phyloP scores from a whole-genome alignment of 768 basidiomycete genomes.

The Suillus luteus region DNA sequence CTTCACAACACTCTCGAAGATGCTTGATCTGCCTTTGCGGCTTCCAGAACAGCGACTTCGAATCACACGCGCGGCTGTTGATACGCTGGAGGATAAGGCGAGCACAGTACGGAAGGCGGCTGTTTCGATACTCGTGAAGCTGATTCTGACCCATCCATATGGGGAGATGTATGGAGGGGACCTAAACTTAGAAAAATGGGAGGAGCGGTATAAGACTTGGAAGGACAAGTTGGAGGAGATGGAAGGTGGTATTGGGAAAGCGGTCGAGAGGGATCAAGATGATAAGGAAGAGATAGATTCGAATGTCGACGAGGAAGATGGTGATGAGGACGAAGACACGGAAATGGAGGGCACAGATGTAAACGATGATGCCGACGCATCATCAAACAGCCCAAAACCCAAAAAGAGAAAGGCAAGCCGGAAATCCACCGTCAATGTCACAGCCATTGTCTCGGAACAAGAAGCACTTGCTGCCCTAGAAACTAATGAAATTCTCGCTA shows the following conservation, averaged over 20 bases:
- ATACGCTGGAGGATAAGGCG: slow-evolving; percentile 86
- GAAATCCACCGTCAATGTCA: slow-evolving; percentile 73
- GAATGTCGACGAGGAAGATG: slow-evolving; percentile 34
- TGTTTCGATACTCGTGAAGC: slow-evolving; percentile 68
- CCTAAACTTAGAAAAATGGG: slow-evolving; percentile 72
- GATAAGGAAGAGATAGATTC: slow-evolving; percentile 41
- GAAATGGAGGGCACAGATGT: slow-evolving; percentile 35
- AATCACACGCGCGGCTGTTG: slow-evolving; percentile 76
- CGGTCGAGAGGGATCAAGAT: slow-evolving; percentile 44
- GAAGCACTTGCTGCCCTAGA: slow-evolving; percentile 70
- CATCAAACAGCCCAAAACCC: slow-evolving; percentile 39
- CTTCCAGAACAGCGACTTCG: slow-evolving; percentile 85
- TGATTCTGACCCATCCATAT: slow-evolving; percentile 89
- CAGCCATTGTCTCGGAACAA: slow-evolving; percentile 68
- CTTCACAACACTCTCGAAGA: slow-evolving; percentile 68
- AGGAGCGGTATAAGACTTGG: slow-evolving; percentile 65
- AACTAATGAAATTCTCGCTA: slow-evolving; percentile 60
- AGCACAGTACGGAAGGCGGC: slow-evolving; percentile 86
- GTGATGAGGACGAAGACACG: slow-evolving; percentile 25
- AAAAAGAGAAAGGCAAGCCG: slow-evolving; percentile 55
- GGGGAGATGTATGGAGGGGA: slow-evolving; percentile 81
- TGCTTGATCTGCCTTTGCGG: slow-evolving; percentile 76
- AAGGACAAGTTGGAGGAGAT: slow-evolving; percentile 67
- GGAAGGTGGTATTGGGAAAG: slow-evolving; percentile 68
- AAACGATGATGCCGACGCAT: slow-evolving; percentile 41